Percentiles rank a stretch among this genome's conserved stretches.
Conservation (phyloP, 2,329 filamentous ascomycete genomes). For the Hymenoscyphus linearis region DNA sequence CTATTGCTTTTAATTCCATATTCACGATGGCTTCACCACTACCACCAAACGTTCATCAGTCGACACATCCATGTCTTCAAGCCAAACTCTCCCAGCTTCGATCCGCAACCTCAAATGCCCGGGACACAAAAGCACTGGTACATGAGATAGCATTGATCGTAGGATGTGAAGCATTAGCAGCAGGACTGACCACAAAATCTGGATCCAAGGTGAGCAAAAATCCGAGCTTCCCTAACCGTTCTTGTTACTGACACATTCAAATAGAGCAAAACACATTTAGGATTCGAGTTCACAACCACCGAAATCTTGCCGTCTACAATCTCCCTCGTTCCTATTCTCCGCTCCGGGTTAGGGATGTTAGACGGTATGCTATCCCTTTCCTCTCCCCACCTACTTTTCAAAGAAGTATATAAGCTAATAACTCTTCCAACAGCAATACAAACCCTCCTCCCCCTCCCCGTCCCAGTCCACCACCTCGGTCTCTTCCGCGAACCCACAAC, state of each 20-base stretch:
- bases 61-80: constrained; percentile 75
- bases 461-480: constrained; percentile 87
- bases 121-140: constrained; percentile 75
- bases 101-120: constrained; percentile 61
- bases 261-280: constrained; percentile 73
- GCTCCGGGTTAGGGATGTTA: constrained; percentile 87
- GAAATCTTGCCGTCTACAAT: constrained; percentile 57
- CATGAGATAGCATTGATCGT: constrained; percentile 83
- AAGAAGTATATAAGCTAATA: not conserved
- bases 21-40: constrained; percentile 35
- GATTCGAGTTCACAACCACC: constrained; percentile 66
- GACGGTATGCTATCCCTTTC: constrained; percentile 51
- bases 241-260: not conserved
- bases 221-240: not conserved
- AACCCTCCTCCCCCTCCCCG: constrained; percentile 71
- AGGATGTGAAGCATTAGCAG: constrained; percentile 72
- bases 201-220: constrained; percentile 53
- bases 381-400: not conserved
- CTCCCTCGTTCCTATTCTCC: constrained; percentile 85
- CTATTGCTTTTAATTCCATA: not conserved
- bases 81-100: constrained; percentile 89
- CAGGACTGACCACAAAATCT: constrained; percentile 50
- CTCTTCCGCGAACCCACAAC: constrained; percentile 88
- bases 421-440: constrained; percentile 56
- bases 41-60: constrained; percentile 67